A percentile compares a stretch with the other conserved stretches of the same genome.
phyloP scores from a whole-genome alignment of 2,329 filamentous ascomycete species.

The Sporothrix pallida region DNA sequence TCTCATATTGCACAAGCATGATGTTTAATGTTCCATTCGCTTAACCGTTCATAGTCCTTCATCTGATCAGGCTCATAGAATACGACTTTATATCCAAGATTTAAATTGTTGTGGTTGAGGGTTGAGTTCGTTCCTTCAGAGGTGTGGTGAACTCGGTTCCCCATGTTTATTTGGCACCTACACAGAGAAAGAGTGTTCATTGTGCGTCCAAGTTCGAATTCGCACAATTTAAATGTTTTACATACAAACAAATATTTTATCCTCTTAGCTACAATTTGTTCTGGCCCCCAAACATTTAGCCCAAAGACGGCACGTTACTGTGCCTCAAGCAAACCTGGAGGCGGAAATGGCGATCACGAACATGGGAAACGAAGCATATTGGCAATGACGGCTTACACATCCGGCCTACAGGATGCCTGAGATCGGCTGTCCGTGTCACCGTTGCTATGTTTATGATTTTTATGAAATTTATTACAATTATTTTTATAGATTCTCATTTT shows the following conservation, averaged over 20 bases:
- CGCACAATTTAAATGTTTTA: not conserved
- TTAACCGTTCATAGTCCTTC: not conserved
- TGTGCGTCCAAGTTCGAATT: not conserved
- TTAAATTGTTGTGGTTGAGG: not conserved
- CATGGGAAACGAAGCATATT: not conserved
- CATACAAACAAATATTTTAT: not conserved
- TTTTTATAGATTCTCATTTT: no score
- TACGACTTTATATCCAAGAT: not conserved
- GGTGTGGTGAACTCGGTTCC: no score
- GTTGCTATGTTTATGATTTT: no score
- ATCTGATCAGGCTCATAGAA: no score
- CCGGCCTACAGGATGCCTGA: not conserved
- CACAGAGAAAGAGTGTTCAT: no score
- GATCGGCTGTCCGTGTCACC: not conserved
- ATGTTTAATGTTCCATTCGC: slow-evolving; percentile 1
- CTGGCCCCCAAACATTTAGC: not conserved
- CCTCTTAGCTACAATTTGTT: not conserved
- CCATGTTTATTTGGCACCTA: no score
- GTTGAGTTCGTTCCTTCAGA: not conserved
- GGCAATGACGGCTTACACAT: not conserved
- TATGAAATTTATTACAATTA: no score
- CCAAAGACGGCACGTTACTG: not conserved
- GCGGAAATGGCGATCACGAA: not conserved
- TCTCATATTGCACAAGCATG: not conserved
- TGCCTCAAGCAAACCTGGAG: not conserved